These are phyloP conservation scores for Lachancea thermotolerans DNA, from an alignment of 805 yeast genomes.

Conservation along the genomic window DNA sequence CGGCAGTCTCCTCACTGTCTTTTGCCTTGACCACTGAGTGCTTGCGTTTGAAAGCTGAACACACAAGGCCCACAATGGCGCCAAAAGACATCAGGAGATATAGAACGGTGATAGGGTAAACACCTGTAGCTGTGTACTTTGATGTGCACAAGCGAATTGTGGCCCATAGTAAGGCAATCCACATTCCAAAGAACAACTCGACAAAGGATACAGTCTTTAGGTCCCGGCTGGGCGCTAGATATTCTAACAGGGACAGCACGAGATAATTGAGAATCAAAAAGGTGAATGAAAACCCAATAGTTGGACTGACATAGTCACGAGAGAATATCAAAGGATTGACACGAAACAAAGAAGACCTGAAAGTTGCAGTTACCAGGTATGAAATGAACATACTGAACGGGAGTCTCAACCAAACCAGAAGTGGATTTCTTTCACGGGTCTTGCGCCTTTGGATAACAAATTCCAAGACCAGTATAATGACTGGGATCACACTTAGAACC, in stretches of 20 bases:
- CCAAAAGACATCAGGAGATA: conserved; percentile 43
- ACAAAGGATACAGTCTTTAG: conserved; percentile 52
- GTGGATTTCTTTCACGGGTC: conserved; percentile 42
- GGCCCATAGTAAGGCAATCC: conserved; percentile 48
- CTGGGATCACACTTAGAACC: conserved; percentile 49
- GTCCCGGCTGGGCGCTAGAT: conserved; percentile 44
- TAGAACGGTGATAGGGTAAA: conserved; percentile 41
- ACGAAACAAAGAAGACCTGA: conserved; percentile 36
- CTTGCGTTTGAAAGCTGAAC: conserved; percentile 7
- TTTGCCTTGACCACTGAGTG: background rate
- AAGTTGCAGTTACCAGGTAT: conserved; percentile 29
- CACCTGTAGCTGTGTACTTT: conserved; percentile 44
- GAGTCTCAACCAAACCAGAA: conserved; percentile 41
- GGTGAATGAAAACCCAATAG: conserved; percentile 41
- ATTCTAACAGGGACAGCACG: conserved; percentile 38
- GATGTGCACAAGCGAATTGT: conserved; percentile 44
- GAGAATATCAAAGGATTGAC: conserved; percentile 47
- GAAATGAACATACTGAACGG: conserved; percentile 53
- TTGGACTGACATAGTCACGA: conserved; percentile 42
- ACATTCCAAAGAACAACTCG: conserved; percentile 48
- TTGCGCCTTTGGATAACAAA: conserved; percentile 41
- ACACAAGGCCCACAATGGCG: conserved; percentile 42
- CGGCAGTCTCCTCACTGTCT: background rate
- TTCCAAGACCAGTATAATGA: conserved; percentile 42
- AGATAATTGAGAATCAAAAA: conserved; percentile 51